Evolutionary conservation across 176 grass and related monocot species (phyloP), one percentile per base, ranked within the genome.

Genomic region (Triticum dicoccoides): DNA sequence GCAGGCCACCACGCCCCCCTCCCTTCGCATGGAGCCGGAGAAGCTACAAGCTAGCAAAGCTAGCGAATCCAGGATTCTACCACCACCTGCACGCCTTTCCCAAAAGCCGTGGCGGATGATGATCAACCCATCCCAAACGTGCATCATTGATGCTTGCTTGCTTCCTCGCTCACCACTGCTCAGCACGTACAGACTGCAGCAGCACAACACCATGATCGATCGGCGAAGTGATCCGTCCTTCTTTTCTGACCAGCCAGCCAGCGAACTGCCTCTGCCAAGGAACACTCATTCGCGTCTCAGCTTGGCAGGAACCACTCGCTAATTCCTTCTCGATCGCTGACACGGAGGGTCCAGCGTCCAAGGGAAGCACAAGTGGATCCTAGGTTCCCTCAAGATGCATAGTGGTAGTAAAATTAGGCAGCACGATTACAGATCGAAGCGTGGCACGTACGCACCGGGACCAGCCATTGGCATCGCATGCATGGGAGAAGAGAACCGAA

Each of bases 101-200:
- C 11, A 69, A 86, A 77, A 90, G 83, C 70, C 83, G 71, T 62
- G 83, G 81, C 3, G 39, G 39, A 5, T 77, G 61, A 86, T 89
- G 83, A 86, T 81, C 68, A 29, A 3, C 13, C 23, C 11, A 51
- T 75, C 72, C 78, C 35, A 79, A 79, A 81, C 78, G 83, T 47
- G 83, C 77, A 24, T 66, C 42, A 51, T 51, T 75, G 41, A 66
- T 64, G 87, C 63, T 83, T 54, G 59, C 42, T 77, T 74, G 78
- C 8, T 39, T 13, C 17, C 54, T 21, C 54, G 54, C 54, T 21
- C 5, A 9, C 54, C 18, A 54, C 51, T 54, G 54, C 54, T 21
- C 54, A 59, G 54, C 54, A 59, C 18, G 54, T 17, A 54, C 51
- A 54, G 51, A n/a, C 34, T 27, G 21, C 66, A 21, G 66, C 3